Base-by-base conservation (phyloP, 441 rosid genomes). In the Adansonia gregorii region DNA sequence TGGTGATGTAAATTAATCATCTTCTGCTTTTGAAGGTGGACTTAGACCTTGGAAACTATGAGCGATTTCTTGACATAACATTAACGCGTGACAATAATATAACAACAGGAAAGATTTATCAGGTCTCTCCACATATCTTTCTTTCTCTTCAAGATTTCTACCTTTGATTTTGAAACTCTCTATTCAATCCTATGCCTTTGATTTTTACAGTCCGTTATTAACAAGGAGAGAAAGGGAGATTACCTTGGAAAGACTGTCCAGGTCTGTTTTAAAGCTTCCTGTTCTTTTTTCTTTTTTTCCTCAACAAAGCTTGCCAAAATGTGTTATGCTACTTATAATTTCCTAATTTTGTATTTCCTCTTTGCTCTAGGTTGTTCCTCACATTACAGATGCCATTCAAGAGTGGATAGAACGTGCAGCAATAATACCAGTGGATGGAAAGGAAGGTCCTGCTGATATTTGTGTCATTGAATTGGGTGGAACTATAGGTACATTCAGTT, bases 31-130 rank as follows among this genome's bases (percentile, higher is more conserved):
- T 55, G 74, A 86, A 88, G 99, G 99, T 93, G 88, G 98, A 96
- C 91, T 87, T 96, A 73, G 99, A 96, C 91, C 98, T 96, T 58
- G 98, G 99, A 82, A 96, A 96, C 80, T 96, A 96, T 67, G 99
- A 96, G 87, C 85, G 99, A 56, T 96, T 96, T 72, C 83, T 96
- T 15, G 95, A 90, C 77, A 79, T 91, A 81, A 94, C 87, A 80
- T 82, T 96, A 86, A 94, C 96, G 45, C 81, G 93, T 8, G 97
- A 96, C 59, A 90, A 96, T 78, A 96, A 96, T 79, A 94, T 96
- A 72, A 96, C 99, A 3, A 92, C 98, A 0, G 99, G 98, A 65
- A 94, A 94, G 83, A 91, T 95, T 83, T 94, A 90, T 81, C 98
- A 93, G 95, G 98, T 82, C 79, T 58, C 79, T 70, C 51, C 59